A percentile compares a stretch with the other conserved stretches of the same genome.
These are phyloP conservation scores for Erysimum pusillum DNA, from an alignment of 441 rosid genomes.

Conservation along the genomic window DNA sequence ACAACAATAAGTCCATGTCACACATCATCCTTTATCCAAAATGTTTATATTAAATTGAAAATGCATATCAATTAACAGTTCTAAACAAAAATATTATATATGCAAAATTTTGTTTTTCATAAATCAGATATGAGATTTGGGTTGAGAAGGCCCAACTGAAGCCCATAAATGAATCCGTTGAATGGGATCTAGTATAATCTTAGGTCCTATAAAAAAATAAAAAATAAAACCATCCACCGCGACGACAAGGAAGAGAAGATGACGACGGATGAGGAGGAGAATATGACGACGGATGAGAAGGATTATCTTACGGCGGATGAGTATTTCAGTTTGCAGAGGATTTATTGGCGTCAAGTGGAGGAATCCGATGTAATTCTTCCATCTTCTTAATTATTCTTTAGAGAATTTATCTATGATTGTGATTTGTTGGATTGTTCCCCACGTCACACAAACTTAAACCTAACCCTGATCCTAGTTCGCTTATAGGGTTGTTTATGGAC, in stretches of 20 bases:
- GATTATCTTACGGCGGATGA: background rate
- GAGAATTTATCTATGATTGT: background rate
- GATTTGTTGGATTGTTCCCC: background rate
- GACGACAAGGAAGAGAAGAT: background rate
- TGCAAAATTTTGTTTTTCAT: no score
- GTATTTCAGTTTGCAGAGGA: background rate
- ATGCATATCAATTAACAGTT: no score
- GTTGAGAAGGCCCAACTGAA: background rate
- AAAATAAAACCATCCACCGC: background rate
- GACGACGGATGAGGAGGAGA: background rate
- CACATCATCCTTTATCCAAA: no score
- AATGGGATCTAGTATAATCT: background rate
- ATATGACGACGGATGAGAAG: background rate
- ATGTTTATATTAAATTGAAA: no score
- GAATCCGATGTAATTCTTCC: constrained; percentile 1
- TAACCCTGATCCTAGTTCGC: background rate
- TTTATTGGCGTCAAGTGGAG: background rate
- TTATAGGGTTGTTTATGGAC: background rate
- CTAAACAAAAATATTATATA: no score
- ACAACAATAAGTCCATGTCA: constrained; percentile 96
- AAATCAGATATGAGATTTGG: background rate
- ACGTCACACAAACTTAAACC: background rate
- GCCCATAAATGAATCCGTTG: background rate
- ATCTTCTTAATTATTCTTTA: background rate
- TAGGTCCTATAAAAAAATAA: background rate